phyloP scores from a whole-genome alignment of 768 basidiomycete genomes.

The Tulasnella sp. region DNA sequence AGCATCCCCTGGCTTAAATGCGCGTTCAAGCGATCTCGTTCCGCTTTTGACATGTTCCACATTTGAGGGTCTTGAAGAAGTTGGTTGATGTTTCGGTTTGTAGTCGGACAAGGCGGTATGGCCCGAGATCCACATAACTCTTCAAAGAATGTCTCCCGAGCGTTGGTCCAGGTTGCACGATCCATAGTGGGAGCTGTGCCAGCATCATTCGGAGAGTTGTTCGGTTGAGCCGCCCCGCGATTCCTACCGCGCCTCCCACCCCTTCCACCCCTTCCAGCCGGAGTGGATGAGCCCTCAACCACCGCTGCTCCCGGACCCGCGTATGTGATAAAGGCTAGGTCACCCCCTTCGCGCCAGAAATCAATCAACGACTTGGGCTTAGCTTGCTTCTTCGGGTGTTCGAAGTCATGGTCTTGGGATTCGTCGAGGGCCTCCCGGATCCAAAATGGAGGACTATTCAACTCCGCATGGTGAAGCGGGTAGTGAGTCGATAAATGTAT shows the following conservation, averaged over 20 bases:
- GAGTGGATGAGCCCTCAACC: too few relatives aligned
- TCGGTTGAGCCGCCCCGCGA: neutral
- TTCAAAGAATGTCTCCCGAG: neutral
- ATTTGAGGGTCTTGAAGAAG: constrained; percentile 40
- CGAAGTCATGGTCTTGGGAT: constrained; percentile 27
- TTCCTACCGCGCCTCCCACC: neutral
- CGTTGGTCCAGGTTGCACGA: neutral
- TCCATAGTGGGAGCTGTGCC: neutral
- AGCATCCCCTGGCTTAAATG: constrained; percentile 51
- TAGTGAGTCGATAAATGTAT: constrained; percentile 46
- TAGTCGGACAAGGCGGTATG: constrained; percentile 42
- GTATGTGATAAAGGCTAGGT: constrained; percentile 44
- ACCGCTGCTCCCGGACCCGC: neutral
- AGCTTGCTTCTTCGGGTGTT: neutral
- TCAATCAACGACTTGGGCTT: constrained; percentile 39
- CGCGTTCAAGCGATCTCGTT: constrained; percentile 47
- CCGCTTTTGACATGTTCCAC: constrained; percentile 55
- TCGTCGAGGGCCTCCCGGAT: constrained; percentile 36
- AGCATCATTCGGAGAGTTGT: neutral
- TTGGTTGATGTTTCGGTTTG: constrained; percentile 43
- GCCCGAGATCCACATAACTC: constrained; percentile 29
- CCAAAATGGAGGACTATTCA: constrained; percentile 52
- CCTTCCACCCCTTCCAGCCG: neutral
- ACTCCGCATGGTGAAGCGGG: constrained; percentile 48
- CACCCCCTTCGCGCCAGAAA: constrained; percentile 50